Base-by-base conservation (phyloP, 225 moss, liverwort and hornwort species). In the Marchantia polymorpha region DNA sequence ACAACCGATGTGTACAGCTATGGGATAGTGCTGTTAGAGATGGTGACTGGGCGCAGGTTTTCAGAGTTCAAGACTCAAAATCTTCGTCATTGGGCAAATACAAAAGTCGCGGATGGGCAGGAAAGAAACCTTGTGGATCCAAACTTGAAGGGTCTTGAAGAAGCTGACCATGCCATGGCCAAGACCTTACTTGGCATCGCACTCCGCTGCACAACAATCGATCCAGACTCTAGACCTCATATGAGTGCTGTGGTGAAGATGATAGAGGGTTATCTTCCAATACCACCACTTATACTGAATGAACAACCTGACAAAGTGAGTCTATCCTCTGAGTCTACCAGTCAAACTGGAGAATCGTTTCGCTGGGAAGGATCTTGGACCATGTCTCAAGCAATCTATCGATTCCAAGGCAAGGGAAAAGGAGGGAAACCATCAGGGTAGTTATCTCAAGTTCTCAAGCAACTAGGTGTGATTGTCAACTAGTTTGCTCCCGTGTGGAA, bases 241-340 rank as follows among this genome's bases (percentile, higher is more conserved):
- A 86, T 86, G 86, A 86, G 86, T 78, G 60, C 26, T 1, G 86
- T 83, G 22, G 73, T 81, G 10, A 80, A 83, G 69, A 86, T 86
- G 83, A 83, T 86, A 3, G 83, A 86, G 39, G 83, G 85, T 10
- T 85, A 52, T 58, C n/a, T 29, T 39, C 26, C 69, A 22, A 70
- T 85, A 53, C 77, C 77, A 22, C 23, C 54, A 10, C 31, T 19
- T 46, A 46, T 30, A 13, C 15, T 31, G 19, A 12, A 68, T 15
- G 52, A 50, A 49, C 52, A 52, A 47, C 27, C 67, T 12, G 15
- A 26, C 25, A 74, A 26, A 20, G 5, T 19, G 29, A 11, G 29
- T 55, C 26, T 14, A 0, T 23, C 51, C 26, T 56, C 13, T 19
- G 75, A 76, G 27, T 16, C 12, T 25, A 20, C 76, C 15, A 54